Percentiles rank a stretch among this genome's conserved stretches.
Evolutionary conservation across 305 asterid species (phyloP).

Genomic region (Petunia hybrid): DNA sequence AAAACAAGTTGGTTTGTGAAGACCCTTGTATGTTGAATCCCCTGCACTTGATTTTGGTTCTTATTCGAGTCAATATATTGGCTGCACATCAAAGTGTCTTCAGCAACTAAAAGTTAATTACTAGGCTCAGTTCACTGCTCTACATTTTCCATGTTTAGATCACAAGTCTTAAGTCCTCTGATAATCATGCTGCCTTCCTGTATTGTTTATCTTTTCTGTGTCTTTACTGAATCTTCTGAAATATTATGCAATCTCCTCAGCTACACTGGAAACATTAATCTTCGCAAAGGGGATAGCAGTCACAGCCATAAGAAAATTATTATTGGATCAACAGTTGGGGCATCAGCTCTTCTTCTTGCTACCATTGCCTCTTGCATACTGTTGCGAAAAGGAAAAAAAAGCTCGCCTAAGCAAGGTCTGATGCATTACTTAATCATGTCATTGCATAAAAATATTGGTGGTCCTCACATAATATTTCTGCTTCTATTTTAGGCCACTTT

Average conservation of each 20-base stretch:
- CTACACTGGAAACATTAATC: conserved; percentile 72
- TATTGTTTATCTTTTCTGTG: not conserved
- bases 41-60: not conserved
- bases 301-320: conserved; percentile 64
- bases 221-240: conserved; percentile 4
- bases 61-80: not conserved
- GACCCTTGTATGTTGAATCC: not conserved
- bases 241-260: conserved; percentile 49
- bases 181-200: conserved; percentile 1
- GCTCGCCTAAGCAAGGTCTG: conserved; percentile 59
- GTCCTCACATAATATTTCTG: conserved; percentile 33
- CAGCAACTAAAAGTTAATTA: not conserved
- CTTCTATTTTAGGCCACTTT: conserved; percentile 50
- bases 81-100: not conserved
- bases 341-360: conserved; percentile 71
- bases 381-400: conserved; percentile 61
- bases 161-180: not conserved
- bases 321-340: conserved; percentile 81
- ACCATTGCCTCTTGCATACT: conserved; percentile 68
- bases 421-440: conserved; percentile 33
- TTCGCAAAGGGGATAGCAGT: conserved; percentile 54
- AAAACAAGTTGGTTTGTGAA: not conserved
- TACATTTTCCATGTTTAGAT: not conserved
- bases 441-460: conserved; percentile 26
- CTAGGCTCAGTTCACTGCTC: conserved; percentile 19